A percentile compares a stretch with the other conserved stretches of the same genome.
Evolutionary conservation across 2,329 filamentous ascomycete species (phyloP).

Genomic region (Diplodia sapinea): DNA sequence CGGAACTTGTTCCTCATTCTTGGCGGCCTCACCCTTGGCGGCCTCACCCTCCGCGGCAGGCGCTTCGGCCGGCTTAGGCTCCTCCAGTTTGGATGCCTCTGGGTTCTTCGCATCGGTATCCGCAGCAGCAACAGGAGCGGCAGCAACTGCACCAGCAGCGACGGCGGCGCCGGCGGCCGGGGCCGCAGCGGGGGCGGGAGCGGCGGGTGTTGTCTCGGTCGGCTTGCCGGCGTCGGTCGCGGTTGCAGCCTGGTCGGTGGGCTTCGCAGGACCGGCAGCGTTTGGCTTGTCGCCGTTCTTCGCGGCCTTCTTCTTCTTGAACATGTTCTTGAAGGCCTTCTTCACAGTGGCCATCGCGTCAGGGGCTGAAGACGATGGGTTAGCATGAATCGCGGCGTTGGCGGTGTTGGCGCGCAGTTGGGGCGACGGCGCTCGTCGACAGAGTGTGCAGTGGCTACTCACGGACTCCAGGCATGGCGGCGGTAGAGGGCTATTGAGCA

Average conservation of each 20-base stretch:
- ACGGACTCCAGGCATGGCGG: constrained; percentile 49
- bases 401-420: neutral
- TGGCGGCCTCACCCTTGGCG: constrained; percentile 34
- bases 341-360: constrained; percentile 47
- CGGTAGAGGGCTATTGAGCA: constrained; percentile 21
- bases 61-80: constrained; percentile 24
- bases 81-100: constrained; percentile 34
- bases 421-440: constrained; percentile 1
- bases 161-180: constrained; percentile 39
- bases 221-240: constrained; percentile 40
- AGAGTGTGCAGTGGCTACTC: constrained; percentile 37
- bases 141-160: constrained; percentile 39
- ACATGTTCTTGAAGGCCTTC: constrained; percentile 47
- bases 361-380: constrained; percentile 38
- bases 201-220: constrained; percentile 44
- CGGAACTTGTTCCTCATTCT: constrained; percentile 34
- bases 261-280: constrained; percentile 30
- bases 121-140: constrained; percentile 34
- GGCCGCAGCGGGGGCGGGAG: constrained; percentile 38
- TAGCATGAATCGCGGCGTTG: constrained; percentile 11
- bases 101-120: constrained; percentile 38
- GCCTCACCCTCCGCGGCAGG: constrained; percentile 32
- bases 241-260: constrained; percentile 39
- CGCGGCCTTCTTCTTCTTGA: constrained; percentile 38
- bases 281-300: constrained; percentile 33